phyloP scores from a whole-genome alignment of 2,329 filamentous ascomycete species.

The Claviceps capensis region DNA sequence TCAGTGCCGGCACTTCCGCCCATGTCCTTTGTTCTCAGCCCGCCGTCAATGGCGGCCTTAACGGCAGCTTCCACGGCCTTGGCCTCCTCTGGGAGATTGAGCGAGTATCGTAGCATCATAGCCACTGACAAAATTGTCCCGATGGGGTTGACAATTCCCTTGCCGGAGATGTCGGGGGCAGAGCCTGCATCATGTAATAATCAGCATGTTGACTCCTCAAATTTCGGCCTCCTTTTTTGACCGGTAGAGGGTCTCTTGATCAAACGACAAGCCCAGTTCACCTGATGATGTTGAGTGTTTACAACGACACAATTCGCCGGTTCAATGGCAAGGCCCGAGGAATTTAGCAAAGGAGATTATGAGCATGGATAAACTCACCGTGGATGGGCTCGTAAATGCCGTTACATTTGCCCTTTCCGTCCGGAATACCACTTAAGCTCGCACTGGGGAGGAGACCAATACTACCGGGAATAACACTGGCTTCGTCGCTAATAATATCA shows the following conservation, averaged over 20 bases:
- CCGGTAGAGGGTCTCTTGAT: not conserved
- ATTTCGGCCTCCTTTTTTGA: not conserved
- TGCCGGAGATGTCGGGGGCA: conserved; percentile 60
- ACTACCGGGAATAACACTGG: conserved; percentile 43
- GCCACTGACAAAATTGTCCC: conserved; percentile 84
- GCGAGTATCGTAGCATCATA: conserved; percentile 93
- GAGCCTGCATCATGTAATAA: conserved; percentile 16
- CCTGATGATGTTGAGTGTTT: too few relatives aligned
- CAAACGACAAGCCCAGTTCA: not conserved
- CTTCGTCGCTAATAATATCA: conserved; percentile 92
- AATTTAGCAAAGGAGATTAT: not conserved
- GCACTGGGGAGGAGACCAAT: conserved; percentile 32
- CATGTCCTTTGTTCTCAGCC: conserved; percentile 71
- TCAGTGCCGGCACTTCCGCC: conserved; percentile 59
- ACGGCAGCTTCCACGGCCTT: conserved; percentile 72
- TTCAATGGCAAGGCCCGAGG: not conserved
- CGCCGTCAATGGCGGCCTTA: conserved; percentile 62
- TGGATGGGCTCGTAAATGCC: conserved; percentile 71
- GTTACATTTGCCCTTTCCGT: conserved; percentile 29
- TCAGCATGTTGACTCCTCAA: not conserved
- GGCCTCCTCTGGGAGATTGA: conserved; percentile 65
- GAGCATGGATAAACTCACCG: conserved; percentile 22
- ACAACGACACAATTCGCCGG: too few relatives aligned
- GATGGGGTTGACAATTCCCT: conserved; percentile 54
- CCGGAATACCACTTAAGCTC: conserved; percentile 27